Evolutionary conservation across 2,329 filamentous ascomycete species (phyloP), one percentile per base, ranked within the genome.

Genomic region (Cladosporium austrohemisphaericum): DNA sequence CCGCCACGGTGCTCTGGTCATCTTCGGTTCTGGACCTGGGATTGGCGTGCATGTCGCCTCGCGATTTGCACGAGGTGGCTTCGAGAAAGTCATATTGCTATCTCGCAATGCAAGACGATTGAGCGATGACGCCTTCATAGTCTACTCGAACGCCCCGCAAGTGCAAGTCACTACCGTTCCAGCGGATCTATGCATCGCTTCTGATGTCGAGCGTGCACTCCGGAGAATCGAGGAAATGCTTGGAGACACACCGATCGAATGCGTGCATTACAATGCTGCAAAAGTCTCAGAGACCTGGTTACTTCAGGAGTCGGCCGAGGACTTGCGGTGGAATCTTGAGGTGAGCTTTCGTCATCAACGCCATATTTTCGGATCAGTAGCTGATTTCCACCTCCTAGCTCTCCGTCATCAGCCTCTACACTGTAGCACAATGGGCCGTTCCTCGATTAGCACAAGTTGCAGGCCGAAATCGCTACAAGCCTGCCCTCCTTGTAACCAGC

Each of bases 401-500:
- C 45, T 72, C 67, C 13, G 72, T 69, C 22, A 66, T 73, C 1
- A 68, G 70, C 4, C 67, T 78, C 9, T 75, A 78, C 55, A 56
- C 66, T 7, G 60, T 72, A 13, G 65, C 71, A 1, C 67, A 73
- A 55, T 70, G 71, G 63, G 69, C 69, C 23, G 64, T 77, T 1
- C 75, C 75, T 0, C 62, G 66, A 28, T 62, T 68, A 16, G 41
- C 57, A 0, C 57, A 71, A 5, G 59, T 41, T 13, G 47, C 51
- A 6, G 49, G 60, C 1, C 58, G 63, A 25, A 32, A 53, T 1
- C 37, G 54, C 5, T 54, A 64, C n/a, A 69, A 67, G 41, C 73
- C 75, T 1, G 65, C 69, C 0, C 59, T 78, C 5, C 58, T 78
- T 8, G 72, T 77, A n/a, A 76, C 74, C 0, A 73, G 66, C 60